Evolutionary conservation across 345 rosid species (phyloP), one percentile per base, ranked within the genome.

Genomic region (Brassica incana): DNA sequence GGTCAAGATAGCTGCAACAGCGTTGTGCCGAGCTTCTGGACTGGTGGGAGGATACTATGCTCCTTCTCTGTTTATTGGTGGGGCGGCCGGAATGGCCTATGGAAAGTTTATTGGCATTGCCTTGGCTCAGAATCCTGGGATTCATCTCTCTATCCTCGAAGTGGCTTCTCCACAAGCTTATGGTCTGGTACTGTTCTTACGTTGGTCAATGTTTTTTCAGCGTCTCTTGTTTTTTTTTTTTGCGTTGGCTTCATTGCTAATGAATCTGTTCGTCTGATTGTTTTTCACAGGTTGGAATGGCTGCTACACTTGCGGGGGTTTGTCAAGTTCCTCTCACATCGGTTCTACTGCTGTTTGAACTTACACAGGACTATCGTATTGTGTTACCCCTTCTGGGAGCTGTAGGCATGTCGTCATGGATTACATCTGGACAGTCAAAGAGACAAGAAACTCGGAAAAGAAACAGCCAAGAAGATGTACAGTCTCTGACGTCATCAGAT

Each of bases 251-350:
- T 80, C 67, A 65, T 43, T n/a, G 30, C 67, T 25, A 58, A 75
- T 71, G 29, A 50, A 12, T 45, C 1, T 69, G 50, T 16, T 56
- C 3, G 25, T 43, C 68, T 65, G 30, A 64, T 81, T 76, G 74
- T 77, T 52, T 50, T 29, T 65, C 72, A 85, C 89, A 92, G 98
- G 98, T 94, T 66, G 97, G 98, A 73, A 94, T 94, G 98, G 98
- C 98, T 72, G 97, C 98, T 79, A 92, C 97, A 68, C 97, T 94
- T 78, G 97, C 97, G 9, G 98, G 98, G 76, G 98, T 94, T 63
- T 94, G 98, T 83, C 97, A 94, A 80, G 98, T 94, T 69, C 97
- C 98, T 76, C 98, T 94, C 80, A 94, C 98, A 58, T 82, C 98
- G 1, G 98, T 92, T 66, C 80, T 94, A 72, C 84, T 92, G 78